phyloP scores from a whole-genome alignment of 768 basidiomycete species.

The Lentinus brumalis region DNA sequence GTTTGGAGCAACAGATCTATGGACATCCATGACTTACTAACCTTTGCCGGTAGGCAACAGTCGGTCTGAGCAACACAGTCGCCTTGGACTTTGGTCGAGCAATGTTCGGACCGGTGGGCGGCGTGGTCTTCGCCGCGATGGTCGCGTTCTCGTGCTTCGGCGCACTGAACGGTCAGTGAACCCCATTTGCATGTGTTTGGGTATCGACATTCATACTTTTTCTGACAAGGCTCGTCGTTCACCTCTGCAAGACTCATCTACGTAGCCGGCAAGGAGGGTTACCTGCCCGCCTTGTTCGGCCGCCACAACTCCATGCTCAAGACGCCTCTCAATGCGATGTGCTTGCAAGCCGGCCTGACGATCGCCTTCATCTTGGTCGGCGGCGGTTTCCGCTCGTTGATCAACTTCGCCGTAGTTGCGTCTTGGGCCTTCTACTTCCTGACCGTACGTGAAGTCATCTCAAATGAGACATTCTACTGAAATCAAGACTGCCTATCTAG shows the following conservation, averaged over 20 bases:
- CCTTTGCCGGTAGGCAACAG: slow-evolving; percentile 46
- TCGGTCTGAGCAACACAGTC: slow-evolving; percentile 82
- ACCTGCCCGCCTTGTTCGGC: slow-evolving; percentile 84
- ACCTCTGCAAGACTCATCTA: slow-evolving; percentile 85
- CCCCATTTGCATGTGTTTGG: too few relatives aligned
- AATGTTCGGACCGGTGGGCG: slow-evolving; percentile 86
- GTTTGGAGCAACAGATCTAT: slow-evolving; percentile 34
- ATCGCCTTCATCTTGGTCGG: slow-evolving; percentile 81
- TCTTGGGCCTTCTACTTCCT: slow-evolving; percentile 88
- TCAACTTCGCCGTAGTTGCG: slow-evolving; percentile 88
- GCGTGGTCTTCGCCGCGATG: slow-evolving; percentile 82
- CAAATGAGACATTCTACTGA: not conserved
- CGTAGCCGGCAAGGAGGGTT: slow-evolving; percentile 86
- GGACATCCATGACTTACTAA: not conserved
- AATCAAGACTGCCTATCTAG: slow-evolving; percentile 37
- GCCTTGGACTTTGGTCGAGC: slow-evolving; percentile 91
- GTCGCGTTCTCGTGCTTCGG: slow-evolving; percentile 96
- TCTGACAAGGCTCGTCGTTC: slow-evolving; percentile 59
- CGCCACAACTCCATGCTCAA: slow-evolving; percentile 69
- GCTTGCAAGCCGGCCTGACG: slow-evolving; percentile 76
- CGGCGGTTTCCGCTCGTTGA: slow-evolving; percentile 84
- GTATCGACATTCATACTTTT: not conserved
- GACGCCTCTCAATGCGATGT: slow-evolving; percentile 88
- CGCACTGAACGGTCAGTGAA: slow-evolving; percentile 75
- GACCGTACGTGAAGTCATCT: slow-evolving; percentile 51